phyloP scores from a whole-genome alignment of 2,329 filamentous ascomycete genomes.

The Helicocarpus griseus region DNA sequence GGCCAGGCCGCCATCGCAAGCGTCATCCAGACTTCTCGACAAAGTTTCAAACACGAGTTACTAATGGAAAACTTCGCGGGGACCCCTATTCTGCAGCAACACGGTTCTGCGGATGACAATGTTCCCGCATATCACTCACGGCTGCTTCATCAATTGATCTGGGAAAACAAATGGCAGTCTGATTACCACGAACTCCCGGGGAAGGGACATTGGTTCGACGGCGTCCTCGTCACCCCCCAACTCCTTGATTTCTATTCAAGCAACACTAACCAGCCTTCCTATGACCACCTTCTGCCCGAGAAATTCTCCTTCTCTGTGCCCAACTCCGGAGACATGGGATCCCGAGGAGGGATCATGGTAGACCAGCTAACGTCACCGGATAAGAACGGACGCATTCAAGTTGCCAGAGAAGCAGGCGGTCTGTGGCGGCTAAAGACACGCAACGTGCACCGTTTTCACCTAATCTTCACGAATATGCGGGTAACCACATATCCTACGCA shows the following conservation, averaged over 20 bases:
- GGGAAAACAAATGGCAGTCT: slow-evolving; percentile 32
- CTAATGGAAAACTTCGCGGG: slow-evolving; percentile 42
- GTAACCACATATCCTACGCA: slow-evolving; percentile 7
- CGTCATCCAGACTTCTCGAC: slow-evolving; percentile 40
- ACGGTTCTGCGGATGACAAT: slow-evolving; percentile 48
- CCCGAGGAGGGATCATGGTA: slow-evolving; percentile 43
- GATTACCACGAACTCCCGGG: slow-evolving; percentile 42
- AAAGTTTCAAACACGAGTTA: slow-evolving; percentile 47
- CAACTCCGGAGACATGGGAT: slow-evolving; percentile 43
- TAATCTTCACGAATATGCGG: slow-evolving; percentile 12
- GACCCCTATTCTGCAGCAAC: slow-evolving; percentile 47
- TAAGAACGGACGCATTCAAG: slow-evolving; percentile 40
- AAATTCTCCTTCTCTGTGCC: slow-evolving; percentile 42
- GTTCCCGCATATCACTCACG: slow-evolving; percentile 50
- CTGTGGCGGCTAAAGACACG: slow-evolving; percentile 31
- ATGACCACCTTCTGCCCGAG: slow-evolving; percentile 13
- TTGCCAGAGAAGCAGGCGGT: slow-evolving; percentile 21
- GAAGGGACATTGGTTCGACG: slow-evolving; percentile 46
- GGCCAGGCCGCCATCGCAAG: slow-evolving; percentile 42
- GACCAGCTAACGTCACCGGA: slow-evolving; percentile 42
- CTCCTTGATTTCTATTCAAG: slow-evolving; percentile 41
- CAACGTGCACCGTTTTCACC: slow-evolving; percentile 36
- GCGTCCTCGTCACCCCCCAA: slow-evolving; percentile 43
- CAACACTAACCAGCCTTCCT: slow-evolving; percentile 13
- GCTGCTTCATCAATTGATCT: slow-evolving; percentile 42